Percentiles rank a stretch among this genome's conserved stretches.
Conservation (phyloP, 257 asterid genomes). For the Misopates orontium region DNA sequence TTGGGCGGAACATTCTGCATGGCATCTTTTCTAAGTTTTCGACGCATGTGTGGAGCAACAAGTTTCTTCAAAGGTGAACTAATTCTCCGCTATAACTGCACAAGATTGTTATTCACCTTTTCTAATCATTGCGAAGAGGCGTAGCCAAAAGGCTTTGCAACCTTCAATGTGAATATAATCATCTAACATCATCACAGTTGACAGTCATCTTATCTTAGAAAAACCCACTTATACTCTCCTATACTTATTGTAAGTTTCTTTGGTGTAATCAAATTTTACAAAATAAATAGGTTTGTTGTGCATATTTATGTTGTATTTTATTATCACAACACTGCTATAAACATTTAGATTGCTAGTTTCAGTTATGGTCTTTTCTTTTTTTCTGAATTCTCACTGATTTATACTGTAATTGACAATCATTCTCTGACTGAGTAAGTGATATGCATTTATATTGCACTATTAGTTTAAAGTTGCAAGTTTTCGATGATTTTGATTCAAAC, state of each 20-base stretch:
- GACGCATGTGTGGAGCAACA: constrained; percentile 98
- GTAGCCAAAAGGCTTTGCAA: no score
- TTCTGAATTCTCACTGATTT: background rate
- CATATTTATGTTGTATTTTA: background rate
- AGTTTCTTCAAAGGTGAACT: no score
- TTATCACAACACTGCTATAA: background rate
- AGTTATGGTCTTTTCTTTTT: no score
- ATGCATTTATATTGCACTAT: background rate
- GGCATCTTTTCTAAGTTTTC: constrained; percentile 94
- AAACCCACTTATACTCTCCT: no score
- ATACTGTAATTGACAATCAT: background rate
- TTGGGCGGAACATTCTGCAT: constrained; percentile 98
- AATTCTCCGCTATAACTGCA: no score
- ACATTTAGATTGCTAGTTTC: background rate
- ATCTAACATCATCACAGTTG: background rate
- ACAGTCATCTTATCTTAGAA: no score
- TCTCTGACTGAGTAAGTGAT: background rate
- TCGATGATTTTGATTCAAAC: background rate
- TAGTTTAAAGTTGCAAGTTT: background rate
- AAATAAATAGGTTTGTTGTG: background rate
- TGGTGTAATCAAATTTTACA: background rate
- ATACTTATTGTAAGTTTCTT: background rate
- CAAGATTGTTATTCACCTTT: no score
- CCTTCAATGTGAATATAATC: background rate
- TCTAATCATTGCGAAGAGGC: no score